Base-by-base conservation (phyloP, 208 protist genomes). In the Trypanosomatidae sp. region DNA sequence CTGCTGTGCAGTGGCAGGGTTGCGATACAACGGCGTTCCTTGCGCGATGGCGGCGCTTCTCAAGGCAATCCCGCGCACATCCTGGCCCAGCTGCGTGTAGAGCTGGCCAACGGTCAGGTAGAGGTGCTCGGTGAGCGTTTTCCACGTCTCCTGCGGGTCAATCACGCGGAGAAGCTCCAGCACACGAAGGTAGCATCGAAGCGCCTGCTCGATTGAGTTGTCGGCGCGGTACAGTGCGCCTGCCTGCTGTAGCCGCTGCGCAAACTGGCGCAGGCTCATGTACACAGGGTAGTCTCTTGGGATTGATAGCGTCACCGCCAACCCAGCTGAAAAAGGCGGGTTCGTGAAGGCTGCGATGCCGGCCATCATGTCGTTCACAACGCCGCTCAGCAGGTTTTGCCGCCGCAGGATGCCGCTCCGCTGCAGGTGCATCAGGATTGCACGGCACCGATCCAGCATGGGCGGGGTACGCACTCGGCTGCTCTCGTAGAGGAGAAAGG, bases 141-240 rank as follows among this genome's bases (percentile, higher is more conserved):
- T 60, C 90, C 90, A 95, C 69, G 71, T 77, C 50, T 87, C 82
- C 49, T 77, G 68, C 65, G 79, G 77, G 58, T 87, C 85, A 33
- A 91, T 71, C 2, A 71, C 71, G 62, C 83, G 78, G 50, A 89
- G 76, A 19, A 95, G 76, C 76, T 84, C 74, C 39, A 89, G 68
- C 56, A 86, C 87, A 33, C 85, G 84, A 69, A 93, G 71, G 68
- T 90, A 92, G 77, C 88, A 93, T 25, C 91, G 85, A 49, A 95
- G 72, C 7, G 91, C 69, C 53, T 71, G 69, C 62, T 92, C 82
- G 25, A 76, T 66, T 25, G 85, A 73, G 49, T 83, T 84, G 36
- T 78, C 86, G 12, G 77, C 74, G 28, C 75, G 64, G 79, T 93
- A 93, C n/a, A 81, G 75, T 52, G 68, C 70, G 36, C 85, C 91